phyloP scores from a whole-genome alignment of 78 protist species.

The Planoprotostelium fungivorum region DNA sequence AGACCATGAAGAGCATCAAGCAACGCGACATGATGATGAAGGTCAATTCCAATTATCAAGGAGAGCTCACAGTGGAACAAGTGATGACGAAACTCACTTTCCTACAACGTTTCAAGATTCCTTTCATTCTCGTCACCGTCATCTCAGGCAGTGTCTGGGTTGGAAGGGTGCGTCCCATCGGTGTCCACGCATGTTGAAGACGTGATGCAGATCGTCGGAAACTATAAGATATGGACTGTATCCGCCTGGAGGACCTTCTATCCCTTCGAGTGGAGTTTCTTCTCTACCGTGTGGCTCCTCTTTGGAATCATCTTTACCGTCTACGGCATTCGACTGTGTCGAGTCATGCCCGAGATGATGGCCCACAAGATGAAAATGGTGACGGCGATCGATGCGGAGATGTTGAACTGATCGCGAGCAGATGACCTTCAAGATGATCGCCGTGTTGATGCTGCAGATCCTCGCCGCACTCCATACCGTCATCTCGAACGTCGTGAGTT shows the following conservation, averaged over 20 bases:
- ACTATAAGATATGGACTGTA: neutral
- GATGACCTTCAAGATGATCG: neutral
- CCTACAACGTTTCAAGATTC: neutral
- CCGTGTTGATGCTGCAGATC: neutral
- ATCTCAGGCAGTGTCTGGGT: neutral
- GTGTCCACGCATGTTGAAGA: neutral
- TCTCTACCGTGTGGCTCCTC: neutral
- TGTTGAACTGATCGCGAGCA: neutral
- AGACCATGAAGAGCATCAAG: neutral
- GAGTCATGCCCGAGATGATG: neutral
- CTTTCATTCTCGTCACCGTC: neutral
- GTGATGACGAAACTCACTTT: neutral
- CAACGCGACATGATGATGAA: neutral
- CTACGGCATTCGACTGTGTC: neutral
- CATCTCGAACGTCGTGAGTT: neutral
- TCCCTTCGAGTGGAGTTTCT: too few relatives aligned
- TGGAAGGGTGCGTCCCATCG: neutral
- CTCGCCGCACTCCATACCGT: neutral
- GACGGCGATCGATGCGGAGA: neutral
- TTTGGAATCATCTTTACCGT: neutral
- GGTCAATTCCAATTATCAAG: neutral
- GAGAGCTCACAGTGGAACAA: neutral
- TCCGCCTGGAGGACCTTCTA: neutral
- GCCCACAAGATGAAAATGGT: neutral
- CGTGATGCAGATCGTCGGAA: neutral